Evolutionary conservation across 306 rosid genomes (phyloP).

Genomic region (Dalbergia cultrata): DNA sequence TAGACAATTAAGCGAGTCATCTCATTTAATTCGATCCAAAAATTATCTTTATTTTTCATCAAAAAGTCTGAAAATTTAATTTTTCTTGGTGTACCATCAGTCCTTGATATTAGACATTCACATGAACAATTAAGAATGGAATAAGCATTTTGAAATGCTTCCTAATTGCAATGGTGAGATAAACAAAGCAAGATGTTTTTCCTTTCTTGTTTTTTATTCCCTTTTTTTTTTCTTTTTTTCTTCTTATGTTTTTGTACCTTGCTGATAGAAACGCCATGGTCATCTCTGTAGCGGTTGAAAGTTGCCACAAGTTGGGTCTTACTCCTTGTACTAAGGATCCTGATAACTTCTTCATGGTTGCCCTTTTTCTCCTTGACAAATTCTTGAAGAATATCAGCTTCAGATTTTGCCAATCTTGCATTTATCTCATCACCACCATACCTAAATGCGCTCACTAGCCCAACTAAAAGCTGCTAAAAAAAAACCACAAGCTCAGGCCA

Average conservation of each 20-base stretch:
- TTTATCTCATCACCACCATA: conserved; percentile 56
- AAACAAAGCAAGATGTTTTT: neutral
- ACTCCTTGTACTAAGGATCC: conserved; percentile 72
- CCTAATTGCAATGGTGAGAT: neutral
- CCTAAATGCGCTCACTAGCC: conserved; percentile 58
- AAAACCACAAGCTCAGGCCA: neutral
- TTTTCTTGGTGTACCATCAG: too few relatives aligned
- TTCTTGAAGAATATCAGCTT: conserved; percentile 68
- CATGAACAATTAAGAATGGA: neutral
- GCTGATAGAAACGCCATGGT: conserved; percentile 59
- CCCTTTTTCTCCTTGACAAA: conserved; percentile 59
- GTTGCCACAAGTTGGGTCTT: conserved; percentile 38
- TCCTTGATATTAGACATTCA: neutral
- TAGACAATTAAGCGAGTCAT: too few relatives aligned
- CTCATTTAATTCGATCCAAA: too few relatives aligned
- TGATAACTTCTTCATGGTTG: conserved; percentile 63
- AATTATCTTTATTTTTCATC: too few relatives aligned
- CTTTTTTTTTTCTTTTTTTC: neutral
- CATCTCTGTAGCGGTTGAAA: conserved; percentile 73
- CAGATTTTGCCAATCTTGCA: conserved; percentile 55
- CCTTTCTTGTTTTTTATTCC: neutral
- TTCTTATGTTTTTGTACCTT: conserved; percentile 57
- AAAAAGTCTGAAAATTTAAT: too few relatives aligned
- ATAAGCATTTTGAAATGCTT: neutral
- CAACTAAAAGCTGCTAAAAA: conserved; percentile 64